These are phyloP conservation scores for Coemansia sp. DNA, from an alignment of 192 early-diverging fungal species.

Conservation along the genomic window DNA sequence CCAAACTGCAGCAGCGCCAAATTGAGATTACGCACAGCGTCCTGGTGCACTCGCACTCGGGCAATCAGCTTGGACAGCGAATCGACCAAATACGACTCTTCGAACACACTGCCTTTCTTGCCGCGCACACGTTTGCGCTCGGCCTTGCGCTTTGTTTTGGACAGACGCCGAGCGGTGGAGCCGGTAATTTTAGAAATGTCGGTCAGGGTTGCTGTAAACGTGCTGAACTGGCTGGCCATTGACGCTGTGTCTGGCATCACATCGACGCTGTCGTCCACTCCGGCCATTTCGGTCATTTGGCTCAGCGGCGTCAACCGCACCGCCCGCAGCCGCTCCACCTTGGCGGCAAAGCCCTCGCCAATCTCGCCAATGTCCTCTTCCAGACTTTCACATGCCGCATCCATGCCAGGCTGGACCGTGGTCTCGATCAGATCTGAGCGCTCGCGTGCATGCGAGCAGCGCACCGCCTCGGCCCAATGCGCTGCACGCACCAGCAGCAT, in stretches of 20 bases:
- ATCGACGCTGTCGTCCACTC: slow-evolving; percentile 77
- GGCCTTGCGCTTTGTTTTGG: slow-evolving; percentile 67
- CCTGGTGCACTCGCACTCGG: slow-evolving; percentile 39
- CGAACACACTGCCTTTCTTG: slow-evolving; percentile 84
- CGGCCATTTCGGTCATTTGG: slow-evolving; percentile 6
- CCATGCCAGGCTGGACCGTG: slow-evolving; percentile 64
- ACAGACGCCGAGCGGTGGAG: slow-evolving; percentile 37
- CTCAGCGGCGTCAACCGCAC: slow-evolving; percentile 37
- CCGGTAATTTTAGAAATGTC: slow-evolving; percentile 66
- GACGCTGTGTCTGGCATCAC: slow-evolving; percentile 94
- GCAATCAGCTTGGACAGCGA: slow-evolving; percentile 51
- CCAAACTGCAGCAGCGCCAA: slow-evolving; percentile 56
- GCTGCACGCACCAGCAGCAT: slow-evolving; percentile 66
- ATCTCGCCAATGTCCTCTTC: slow-evolving; percentile 46
- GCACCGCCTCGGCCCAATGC: slow-evolving; percentile 76
- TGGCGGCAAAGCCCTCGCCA: slow-evolving; percentile 22
- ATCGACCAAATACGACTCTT: slow-evolving; percentile 86
- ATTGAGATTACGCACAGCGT: slow-evolving; percentile 58
- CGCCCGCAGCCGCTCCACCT: slow-evolving; percentile 28
- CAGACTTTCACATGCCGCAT: background rate
- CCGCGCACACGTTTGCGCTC: slow-evolving; percentile 83
- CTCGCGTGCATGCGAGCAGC: slow-evolving; percentile 60
- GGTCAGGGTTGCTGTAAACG: slow-evolving; percentile 68
- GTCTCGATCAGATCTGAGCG: slow-evolving; percentile 76
- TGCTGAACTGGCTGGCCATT: slow-evolving; percentile 85